Base-by-base conservation (phyloP, 2,329 filamentous ascomycete species). In the Coleophoma crateriformis region DNA sequence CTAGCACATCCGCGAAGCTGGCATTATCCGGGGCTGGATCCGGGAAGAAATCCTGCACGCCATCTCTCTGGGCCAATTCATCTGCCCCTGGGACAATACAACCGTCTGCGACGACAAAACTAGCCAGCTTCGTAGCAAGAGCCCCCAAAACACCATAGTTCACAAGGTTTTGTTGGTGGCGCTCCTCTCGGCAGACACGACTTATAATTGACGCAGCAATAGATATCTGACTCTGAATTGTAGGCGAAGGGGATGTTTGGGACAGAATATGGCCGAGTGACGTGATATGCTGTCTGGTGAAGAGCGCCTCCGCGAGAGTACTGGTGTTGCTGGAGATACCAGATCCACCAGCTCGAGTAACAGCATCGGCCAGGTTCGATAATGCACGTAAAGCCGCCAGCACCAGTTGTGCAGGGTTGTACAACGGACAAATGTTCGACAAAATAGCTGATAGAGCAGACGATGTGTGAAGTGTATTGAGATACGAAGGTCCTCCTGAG, bases 401-500 rank as follows among this genome's bases (percentile, higher is more conserved):
- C 20, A 88, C 76, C 45, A 95, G 76, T 57, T 83, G 79, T 3
- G 82, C 71, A 19, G 84, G 79, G 51, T 81, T 82, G 51, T 81
- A 77, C 50, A 68, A 70, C 0, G 86, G 83, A 38, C 85, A 84
- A n/a, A 90, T 71, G 52, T 84, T 81, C 57, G 80, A 72, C 50
- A 95, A 72, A 50, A 95, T 75, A n/a, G 80, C 78, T 7, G 82
- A 76, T n/a, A 95, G 71, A 10, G 83, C 76, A 50, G 77, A 75
- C 48, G 84, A 83, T 22, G 84, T 78, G 53, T 90, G 75, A 27
- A 97, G 74, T 14, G 90, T 87, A 7, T 77, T 71, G 39, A 96
- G 78, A 67, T 94, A 96, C 14, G 85, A 73, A 41, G 89, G 81
- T 6, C 92, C 91, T 57, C 87, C 90, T 95, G 63, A 4, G 7